A percentile compares a stretch with the other conserved stretches of the same genome.
Conservation (phyloP, 2,329 filamentous ascomycete species). For the Phyllosticta citrichinensis region DNA sequence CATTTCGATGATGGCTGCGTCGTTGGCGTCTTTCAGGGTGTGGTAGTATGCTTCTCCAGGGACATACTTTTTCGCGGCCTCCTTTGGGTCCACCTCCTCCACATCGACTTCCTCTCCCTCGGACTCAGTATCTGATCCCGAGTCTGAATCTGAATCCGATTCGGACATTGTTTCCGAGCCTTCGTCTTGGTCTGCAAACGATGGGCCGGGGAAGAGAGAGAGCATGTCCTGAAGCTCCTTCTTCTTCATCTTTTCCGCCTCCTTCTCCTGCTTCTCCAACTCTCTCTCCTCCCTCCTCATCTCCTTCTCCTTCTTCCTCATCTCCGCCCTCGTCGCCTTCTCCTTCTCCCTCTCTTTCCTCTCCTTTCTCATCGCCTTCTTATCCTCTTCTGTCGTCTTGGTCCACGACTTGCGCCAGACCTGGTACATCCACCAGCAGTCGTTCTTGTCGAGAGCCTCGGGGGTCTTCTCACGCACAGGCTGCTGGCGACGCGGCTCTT, state of each 20-base stretch:
- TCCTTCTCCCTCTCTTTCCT: too few relatives aligned
- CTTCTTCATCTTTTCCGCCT: too few relatives aligned
- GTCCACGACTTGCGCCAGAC: background rate
- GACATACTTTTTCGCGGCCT: background rate
- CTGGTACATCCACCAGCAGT: conserved; percentile 2
- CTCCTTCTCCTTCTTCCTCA: too few relatives aligned
- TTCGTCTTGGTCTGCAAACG: too few relatives aligned
- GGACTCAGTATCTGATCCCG: background rate
- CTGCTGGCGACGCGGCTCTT: background rate
- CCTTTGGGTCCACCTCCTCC: background rate
- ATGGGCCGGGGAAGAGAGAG: too few relatives aligned
- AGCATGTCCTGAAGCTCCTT: too few relatives aligned
- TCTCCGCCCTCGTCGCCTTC: too few relatives aligned
- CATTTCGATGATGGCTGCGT: background rate
- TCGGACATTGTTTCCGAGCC: background rate
- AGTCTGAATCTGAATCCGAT: background rate
- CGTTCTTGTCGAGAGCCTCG: background rate
- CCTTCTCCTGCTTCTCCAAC: too few relatives aligned
- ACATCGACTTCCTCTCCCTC: background rate
- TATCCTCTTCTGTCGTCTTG: background rate
- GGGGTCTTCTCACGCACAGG: background rate
- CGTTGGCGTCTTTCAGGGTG: background rate
- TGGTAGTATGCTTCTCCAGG: background rate
- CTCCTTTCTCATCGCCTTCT: too few relatives aligned
- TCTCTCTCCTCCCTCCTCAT: too few relatives aligned